Conservation (phyloP, 768 basidiomycete genomes). For the Calocybe indica region DNA sequence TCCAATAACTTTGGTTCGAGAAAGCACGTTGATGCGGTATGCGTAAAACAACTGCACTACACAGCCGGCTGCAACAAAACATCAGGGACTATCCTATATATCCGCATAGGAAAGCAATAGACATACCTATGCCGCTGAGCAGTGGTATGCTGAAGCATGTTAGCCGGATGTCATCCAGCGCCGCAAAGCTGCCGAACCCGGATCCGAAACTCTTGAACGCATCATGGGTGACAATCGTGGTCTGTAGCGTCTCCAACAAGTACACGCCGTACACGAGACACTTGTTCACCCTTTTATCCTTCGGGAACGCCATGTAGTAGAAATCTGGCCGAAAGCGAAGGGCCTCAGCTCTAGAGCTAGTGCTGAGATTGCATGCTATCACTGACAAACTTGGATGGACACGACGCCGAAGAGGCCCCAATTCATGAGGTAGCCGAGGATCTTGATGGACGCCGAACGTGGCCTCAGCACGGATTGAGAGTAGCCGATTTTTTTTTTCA, state of each 20-base stretch:
- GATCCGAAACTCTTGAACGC: slow-evolving; percentile 20
- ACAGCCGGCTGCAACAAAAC: slow-evolving; percentile 17
- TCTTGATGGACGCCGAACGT: slow-evolving; percentile 8
- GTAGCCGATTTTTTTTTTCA: not conserved
- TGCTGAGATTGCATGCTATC: not conserved
- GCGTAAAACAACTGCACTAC: slow-evolving; percentile 26
- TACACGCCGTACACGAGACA: slow-evolving; percentile 20
- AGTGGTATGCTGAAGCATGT: slow-evolving; percentile 23
- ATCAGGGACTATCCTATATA: not conserved
- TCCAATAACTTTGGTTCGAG: slow-evolving; percentile 13
- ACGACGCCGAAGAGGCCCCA: slow-evolving; percentile 23
- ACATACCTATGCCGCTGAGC: slow-evolving; percentile 21
- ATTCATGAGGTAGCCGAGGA: slow-evolving; percentile 23
- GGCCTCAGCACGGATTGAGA: not conserved
- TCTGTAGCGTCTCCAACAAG: slow-evolving; percentile 21
- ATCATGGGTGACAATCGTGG: slow-evolving; percentile 17
- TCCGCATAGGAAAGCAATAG: not conserved
- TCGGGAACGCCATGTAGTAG: slow-evolving; percentile 26
- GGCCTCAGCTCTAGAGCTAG: not conserved
- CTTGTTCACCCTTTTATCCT: slow-evolving; percentile 17
- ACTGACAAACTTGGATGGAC: slow-evolving; percentile 24
- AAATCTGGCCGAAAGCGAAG: slow-evolving; percentile 13
- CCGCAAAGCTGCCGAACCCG: slow-evolving; percentile 20
- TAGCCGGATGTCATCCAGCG: slow-evolving; percentile 16
- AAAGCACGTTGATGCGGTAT: slow-evolving; percentile 25